Evolutionary conservation across 805 yeast species (phyloP).

Genomic region (Saccharomyces mikatae): DNA sequence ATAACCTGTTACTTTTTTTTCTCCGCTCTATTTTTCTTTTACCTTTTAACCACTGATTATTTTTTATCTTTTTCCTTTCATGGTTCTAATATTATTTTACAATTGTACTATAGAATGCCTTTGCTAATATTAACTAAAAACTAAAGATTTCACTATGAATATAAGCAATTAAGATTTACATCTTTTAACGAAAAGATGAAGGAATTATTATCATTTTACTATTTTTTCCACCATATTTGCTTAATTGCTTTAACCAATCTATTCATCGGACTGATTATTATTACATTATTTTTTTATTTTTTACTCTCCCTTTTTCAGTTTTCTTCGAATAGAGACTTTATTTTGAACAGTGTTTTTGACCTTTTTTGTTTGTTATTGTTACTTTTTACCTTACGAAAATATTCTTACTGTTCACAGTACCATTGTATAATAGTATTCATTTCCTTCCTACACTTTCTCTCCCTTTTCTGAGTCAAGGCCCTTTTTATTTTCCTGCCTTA

Average conservation of each 20-base stretch:
- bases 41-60: background rate
- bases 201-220: background rate
- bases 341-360: background rate
- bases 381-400: constrained; percentile 1
- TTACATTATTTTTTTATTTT: background rate
- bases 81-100: constrained; percentile 13
- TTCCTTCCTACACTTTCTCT: background rate
- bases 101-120: constrained; percentile 20
- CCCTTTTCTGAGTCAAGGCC: background rate
- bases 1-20: constrained; percentile 5
- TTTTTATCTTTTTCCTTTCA: background rate
- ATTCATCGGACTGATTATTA: background rate
- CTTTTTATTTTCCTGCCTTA: background rate
- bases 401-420: constrained; percentile 4
- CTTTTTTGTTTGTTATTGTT: constrained; percentile 7
- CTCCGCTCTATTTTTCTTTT: background rate
- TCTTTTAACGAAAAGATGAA: background rate
- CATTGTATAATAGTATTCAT: constrained; percentile 9
- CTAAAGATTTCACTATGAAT: background rate
- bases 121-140: background rate
- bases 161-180: background rate
- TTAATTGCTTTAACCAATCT: background rate
- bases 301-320: background rate
- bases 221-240: background rate
- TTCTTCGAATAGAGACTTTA: background rate